phyloP scores from a whole-genome alignment of 768 basidiomycete genomes.

The Termitomyces sp. region DNA sequence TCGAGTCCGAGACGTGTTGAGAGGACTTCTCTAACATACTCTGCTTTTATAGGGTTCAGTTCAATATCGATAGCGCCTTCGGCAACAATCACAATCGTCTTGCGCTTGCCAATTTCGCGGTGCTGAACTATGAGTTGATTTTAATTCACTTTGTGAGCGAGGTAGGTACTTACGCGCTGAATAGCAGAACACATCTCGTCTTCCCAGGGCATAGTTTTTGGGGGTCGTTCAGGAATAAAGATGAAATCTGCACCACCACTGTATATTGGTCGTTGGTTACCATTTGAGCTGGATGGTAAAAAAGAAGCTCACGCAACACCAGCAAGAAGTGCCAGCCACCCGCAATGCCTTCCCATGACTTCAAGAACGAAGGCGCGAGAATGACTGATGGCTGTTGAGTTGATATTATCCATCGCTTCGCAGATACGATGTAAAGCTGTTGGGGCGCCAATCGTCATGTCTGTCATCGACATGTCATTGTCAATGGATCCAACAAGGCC shows the following conservation, averaged over 20 bases:
- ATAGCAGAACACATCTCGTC: conserved; percentile 87
- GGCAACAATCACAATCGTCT: conserved; percentile 97
- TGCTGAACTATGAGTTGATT: conserved; percentile 47
- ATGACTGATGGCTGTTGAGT: conserved; percentile 93
- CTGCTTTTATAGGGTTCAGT: conserved; percentile 86
- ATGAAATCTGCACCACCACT: conserved; percentile 94
- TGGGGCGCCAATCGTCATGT: conserved; percentile 93
- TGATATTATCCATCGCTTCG: conserved; percentile 97
- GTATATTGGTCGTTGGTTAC: background rate
- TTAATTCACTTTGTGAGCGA: background rate
- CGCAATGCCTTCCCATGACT: conserved; percentile 99
- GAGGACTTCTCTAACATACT: conserved; percentile 87
- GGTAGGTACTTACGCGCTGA: conserved; percentile 49
- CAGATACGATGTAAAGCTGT: conserved; percentile 98
- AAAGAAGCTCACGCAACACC: conserved; percentile 67
- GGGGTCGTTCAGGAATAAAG: conserved; percentile 95
- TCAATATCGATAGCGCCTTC: conserved; percentile 90
- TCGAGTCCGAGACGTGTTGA: conserved; percentile 85
- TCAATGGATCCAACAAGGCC: conserved; percentile 99
- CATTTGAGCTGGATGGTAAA: background rate
- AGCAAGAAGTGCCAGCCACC: conserved; percentile 93
- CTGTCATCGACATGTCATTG: conserved; percentile 98
- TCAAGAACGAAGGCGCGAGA: conserved; percentile 97
- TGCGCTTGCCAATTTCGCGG: conserved; percentile 87
- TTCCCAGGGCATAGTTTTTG: conserved; percentile 78